Conservation (phyloP, 2,329 filamentous ascomycete genomes). For the Aaosphaeria arxii region DNA sequence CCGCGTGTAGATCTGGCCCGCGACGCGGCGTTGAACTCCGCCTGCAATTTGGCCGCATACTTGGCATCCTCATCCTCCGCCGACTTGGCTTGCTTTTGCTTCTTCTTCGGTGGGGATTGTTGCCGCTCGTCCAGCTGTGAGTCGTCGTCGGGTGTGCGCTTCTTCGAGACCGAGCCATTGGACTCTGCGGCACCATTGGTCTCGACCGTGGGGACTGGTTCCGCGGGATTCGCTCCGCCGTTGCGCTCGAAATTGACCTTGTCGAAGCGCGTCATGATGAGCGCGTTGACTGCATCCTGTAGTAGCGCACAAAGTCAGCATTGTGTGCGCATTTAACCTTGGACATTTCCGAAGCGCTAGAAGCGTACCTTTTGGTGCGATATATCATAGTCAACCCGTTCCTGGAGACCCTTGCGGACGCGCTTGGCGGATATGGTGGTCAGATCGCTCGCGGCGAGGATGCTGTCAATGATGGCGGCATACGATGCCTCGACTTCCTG, state of each 20-base stretch:
- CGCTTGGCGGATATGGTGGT: conserved; percentile 64
- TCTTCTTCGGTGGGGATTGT: conserved; percentile 46
- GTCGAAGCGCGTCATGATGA: conserved; percentile 52
- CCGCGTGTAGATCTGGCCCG: conserved; percentile 74
- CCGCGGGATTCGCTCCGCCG: conserved; percentile 18
- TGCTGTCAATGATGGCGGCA: conserved; percentile 60
- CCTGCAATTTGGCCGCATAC: conserved; percentile 83
- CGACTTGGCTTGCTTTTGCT: conserved; percentile 64
- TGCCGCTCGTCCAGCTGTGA: conserved; percentile 43
- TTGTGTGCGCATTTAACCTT: too few relatives aligned
- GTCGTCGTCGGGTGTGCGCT: conserved; percentile 42
- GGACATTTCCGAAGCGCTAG: neutral
- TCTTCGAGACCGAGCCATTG: conserved; percentile 24
- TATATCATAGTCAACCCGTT: conserved; percentile 59
- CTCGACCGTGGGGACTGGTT: conserved; percentile 39
- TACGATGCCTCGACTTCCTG: conserved; percentile 50
- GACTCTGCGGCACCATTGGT: conserved; percentile 24
- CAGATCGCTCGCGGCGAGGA: conserved; percentile 59
- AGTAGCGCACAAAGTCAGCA: neutral
- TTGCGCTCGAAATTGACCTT: conserved; percentile 40
- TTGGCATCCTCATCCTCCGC: conserved; percentile 78
- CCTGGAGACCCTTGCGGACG: conserved; percentile 62
- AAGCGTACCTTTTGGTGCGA: conserved; percentile 58
- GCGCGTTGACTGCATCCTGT: conserved; percentile 43
- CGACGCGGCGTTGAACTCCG: conserved; percentile 74